These are phyloP conservation scores for Haplosporangium sp. DNA, from an alignment of 371 early-diverging fungal genomes.

Conservation along the genomic window DNA sequence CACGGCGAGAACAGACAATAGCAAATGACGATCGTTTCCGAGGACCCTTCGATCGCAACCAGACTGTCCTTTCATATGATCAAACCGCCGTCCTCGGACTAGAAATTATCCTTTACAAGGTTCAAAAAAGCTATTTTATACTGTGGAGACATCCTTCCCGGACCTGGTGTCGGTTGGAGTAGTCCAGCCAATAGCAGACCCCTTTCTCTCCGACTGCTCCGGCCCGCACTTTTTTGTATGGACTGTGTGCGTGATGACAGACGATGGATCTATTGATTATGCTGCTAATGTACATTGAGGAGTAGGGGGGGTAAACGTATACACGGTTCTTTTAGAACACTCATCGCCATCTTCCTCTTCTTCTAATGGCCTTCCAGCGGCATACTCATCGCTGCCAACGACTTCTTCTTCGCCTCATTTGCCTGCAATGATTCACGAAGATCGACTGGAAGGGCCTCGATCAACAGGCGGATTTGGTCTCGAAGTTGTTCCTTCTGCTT, in stretches of 20 bases:
- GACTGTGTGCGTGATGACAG: too few species aligned
- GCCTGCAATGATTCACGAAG: conserved; percentile 48
- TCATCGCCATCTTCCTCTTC: too few species aligned
- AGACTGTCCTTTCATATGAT: not conserved
- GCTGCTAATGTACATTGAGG: too few species aligned
- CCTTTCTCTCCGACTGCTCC: not conserved
- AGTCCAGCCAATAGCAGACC: too few species aligned
- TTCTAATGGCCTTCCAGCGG: conserved; percentile 10
- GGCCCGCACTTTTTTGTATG: not conserved
- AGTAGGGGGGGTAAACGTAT: not conserved
- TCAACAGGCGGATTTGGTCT: conserved; percentile 46
- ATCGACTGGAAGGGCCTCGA: conserved; percentile 52
- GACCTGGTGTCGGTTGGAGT: too few species aligned
- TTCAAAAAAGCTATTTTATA: not conserved
- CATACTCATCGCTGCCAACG: conserved; percentile 5
- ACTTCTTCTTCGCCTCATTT: conserved; percentile 43
- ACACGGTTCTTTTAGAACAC: not conserved
- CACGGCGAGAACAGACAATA: not conserved
- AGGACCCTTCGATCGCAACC: not conserved
- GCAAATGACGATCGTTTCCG: conserved; percentile 21
- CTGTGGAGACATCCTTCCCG: too few species aligned
- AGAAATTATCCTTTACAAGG: not conserved
- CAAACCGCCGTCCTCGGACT: not conserved
- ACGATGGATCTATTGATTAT: too few species aligned
- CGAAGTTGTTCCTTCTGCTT: conserved; percentile 53